Conservation (phyloP, 345 rosid species). For the Eucalyptus albens region DNA sequence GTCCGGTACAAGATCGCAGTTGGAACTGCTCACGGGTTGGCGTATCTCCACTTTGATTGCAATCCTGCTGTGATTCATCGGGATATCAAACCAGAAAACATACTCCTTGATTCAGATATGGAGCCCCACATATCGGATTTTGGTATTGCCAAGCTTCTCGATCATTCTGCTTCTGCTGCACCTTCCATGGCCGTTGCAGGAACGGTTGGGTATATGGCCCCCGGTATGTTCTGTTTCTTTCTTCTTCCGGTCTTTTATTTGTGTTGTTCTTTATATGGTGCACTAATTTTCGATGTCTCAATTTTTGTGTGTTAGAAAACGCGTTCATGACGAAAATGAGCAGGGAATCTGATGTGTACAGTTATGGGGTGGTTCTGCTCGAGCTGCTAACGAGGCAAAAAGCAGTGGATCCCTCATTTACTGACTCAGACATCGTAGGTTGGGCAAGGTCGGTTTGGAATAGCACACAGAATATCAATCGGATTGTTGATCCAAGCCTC, state of each 20-base stretch:
- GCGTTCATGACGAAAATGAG: conserved; percentile 36
- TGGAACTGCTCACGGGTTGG: conserved; percentile 67
- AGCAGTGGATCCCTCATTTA: conserved; percentile 33
- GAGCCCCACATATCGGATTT: conserved; percentile 82
- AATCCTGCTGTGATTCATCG: conserved; percentile 66
- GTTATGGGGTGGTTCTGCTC: conserved; percentile 57
- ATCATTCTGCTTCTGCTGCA: conserved; percentile 25
- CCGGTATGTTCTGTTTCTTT: conserved; percentile 25
- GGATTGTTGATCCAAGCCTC: conserved; percentile 30
- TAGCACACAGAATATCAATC: conserved; percentile 9
- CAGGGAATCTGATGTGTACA: conserved; percentile 57
- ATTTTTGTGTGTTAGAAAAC: conserved; percentile 30
- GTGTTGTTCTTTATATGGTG: neutral
- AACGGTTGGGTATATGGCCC: conserved; percentile 74
- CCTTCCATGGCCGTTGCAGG: conserved; percentile 33
- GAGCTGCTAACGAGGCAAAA: conserved; percentile 47
- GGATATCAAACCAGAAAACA: conserved; percentile 73
- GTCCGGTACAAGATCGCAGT: conserved; percentile 45
- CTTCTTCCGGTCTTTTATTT: neutral
- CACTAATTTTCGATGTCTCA: neutral
- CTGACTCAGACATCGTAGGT: conserved; percentile 21
- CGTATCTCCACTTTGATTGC: conserved; percentile 74
- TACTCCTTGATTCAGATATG: conserved; percentile 59
- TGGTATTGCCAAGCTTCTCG: conserved; percentile 65
- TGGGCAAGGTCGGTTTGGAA: conserved; percentile 39